phyloP scores from a whole-genome alignment of 176 grass and related monocot species.

The Zea mays region Zm-B73-REFERENCE-NAM-5.0 NC_050102.1:35626001-35626500 shows the following conservation, averaged over 20 bases:
- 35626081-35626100: too few relatives aligned
- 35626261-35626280: background rate
- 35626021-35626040: too few relatives aligned
- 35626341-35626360: background rate
- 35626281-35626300: background rate
- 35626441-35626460: background rate
- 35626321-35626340: background rate
- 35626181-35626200: too few relatives aligned
- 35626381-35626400: background rate
- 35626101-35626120: too few relatives aligned
- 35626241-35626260: background rate
- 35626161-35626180: too few relatives aligned
- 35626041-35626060: too few relatives aligned
- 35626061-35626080: too few relatives aligned
- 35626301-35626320: background rate
- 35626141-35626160: too few relatives aligned
- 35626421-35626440: background rate
- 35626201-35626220: too few relatives aligned
- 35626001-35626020: too few relatives aligned
- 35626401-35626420: too few relatives aligned
- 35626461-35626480: background rate
- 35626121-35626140: too few relatives aligned
- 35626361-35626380: background rate
- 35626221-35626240: background rate
- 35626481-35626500: background rate